Percentiles rank a stretch among this genome's conserved stretches.
Conservation (phyloP, 148 eudicot genomes). For the Agrostemma githago region DNA sequence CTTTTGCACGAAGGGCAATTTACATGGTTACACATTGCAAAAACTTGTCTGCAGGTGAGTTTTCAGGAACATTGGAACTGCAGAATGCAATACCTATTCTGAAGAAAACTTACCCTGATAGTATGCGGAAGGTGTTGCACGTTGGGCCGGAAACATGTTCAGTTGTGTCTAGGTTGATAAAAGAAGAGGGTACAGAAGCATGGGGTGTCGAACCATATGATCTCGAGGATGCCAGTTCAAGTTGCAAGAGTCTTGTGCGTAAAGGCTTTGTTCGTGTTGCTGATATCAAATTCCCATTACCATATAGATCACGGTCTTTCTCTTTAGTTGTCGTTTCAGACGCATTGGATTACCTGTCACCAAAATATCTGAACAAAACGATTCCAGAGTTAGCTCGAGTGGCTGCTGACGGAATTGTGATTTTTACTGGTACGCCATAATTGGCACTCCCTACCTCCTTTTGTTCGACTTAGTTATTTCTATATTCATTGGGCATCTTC, state of each 20-base stretch:
- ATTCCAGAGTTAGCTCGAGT: constrained; percentile 89
- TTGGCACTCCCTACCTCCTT: background rate
- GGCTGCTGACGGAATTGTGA: constrained; percentile 67
- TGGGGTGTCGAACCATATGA: constrained; percentile 99
- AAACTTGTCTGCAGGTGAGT: constrained; percentile 44
- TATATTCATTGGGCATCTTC: background rate
- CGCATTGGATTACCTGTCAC: constrained; percentile 85
- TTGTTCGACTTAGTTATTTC: background rate
- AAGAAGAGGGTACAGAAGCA: constrained; percentile 85
- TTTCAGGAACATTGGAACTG: constrained; percentile 68
- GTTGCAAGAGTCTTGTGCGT: constrained; percentile 72
- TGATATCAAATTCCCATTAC: constrained; percentile 93
- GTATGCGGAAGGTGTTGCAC: constrained; percentile 82
- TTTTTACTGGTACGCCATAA: constrained; percentile 58
- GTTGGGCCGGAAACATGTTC: constrained; percentile 95
- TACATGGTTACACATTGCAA: too few species aligned
- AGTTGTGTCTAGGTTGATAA: constrained; percentile 60
- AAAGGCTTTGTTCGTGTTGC: constrained; percentile 91
- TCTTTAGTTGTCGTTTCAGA: constrained; percentile 83
- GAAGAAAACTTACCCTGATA: constrained; percentile 76
- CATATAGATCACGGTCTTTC: constrained; percentile 74
- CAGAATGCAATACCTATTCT: constrained; percentile 57
- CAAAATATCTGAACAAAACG: constrained; percentile 85
- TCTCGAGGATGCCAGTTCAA: constrained; percentile 67
- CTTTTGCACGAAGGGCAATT: background rate